Percentiles rank a stretch among this genome's conserved stretches.
phyloP scores from a whole-genome alignment of 306 rosid genomes.

The Trifolium subterraneum region DNA sequence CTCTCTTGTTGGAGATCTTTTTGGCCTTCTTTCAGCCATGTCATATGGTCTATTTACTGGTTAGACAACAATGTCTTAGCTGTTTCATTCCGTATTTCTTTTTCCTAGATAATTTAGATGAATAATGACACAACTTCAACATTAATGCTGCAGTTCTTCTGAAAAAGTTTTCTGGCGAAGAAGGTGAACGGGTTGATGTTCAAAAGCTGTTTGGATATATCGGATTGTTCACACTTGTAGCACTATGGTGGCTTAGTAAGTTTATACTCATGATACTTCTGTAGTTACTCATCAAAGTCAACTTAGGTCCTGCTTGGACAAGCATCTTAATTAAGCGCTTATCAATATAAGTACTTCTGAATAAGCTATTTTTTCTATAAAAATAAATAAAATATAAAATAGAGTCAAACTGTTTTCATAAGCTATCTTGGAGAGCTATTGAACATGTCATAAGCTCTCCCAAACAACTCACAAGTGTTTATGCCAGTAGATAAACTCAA shows the following conservation, averaged over 20 bases:
- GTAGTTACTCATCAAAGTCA: conserved; percentile 15
- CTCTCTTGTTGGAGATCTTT: conserved; percentile 82
- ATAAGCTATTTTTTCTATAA: conserved; percentile 3
- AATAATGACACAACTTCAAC: conserved; percentile 23
- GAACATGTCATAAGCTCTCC: too few species aligned
- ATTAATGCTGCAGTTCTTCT: conserved; percentile 71
- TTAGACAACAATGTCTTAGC: conserved; percentile 43
- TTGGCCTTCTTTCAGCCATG: conserved; percentile 94
- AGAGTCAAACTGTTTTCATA: too few species aligned
- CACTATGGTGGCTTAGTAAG: conserved; percentile 98
- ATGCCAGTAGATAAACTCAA: too few species aligned
- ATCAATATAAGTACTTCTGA: background rate
- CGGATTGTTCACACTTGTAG: conserved; percentile 83
- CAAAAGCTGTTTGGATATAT: conserved; percentile 98
- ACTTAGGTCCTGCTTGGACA: background rate
- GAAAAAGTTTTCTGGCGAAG: conserved; percentile 84
- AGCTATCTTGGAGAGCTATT: too few species aligned
- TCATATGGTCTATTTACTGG: conserved; percentile 93
- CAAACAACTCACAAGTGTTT: too few species aligned
- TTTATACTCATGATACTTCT: conserved; percentile 23
- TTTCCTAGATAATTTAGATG: conserved; percentile 24
- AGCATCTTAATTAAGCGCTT: background rate
- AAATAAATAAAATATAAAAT: too few species aligned
- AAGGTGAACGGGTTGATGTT: conserved; percentile 87
- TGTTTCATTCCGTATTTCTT: background rate